A percentile compares a stretch with the other conserved stretches of the same genome.
Conservation (phyloP, 176 grass and related monocot genomes). For the Typha latifolia region DNA sequence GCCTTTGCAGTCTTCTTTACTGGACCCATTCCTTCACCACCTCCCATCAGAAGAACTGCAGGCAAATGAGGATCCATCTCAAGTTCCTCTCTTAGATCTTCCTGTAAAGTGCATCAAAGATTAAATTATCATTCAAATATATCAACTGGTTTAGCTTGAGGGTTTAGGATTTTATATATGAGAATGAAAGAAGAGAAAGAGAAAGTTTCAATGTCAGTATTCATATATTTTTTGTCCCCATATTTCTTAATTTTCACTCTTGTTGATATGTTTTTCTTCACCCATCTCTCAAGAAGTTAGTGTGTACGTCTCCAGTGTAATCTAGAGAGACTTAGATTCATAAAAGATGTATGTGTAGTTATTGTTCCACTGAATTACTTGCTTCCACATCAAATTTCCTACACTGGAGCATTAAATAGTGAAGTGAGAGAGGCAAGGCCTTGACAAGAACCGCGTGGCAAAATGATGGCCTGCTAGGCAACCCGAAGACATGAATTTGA, state of each 20-base stretch:
- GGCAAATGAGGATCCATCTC: conserved; percentile 50
- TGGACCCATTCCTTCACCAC: conserved; percentile 78
- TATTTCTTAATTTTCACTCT: too few species aligned
- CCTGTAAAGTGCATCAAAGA: conserved; percentile 27
- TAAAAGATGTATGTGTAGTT: too few species aligned
- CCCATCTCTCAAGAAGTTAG: too few species aligned
- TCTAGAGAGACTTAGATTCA: not conserved
- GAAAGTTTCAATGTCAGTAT: too few species aligned
- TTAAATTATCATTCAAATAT: not conserved
- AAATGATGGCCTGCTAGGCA: conserved; percentile 83
- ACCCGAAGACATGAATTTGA: conserved; percentile 61
- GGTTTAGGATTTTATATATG: too few species aligned
- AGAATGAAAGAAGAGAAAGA: too few species aligned
- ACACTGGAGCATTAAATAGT: not conserved
- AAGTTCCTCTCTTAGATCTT: conserved; percentile 51
- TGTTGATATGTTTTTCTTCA: too few species aligned
- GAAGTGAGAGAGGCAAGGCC: conserved; percentile 8
- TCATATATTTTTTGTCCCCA: too few species aligned
- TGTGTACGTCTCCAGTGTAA: too few species aligned
- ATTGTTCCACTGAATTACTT: too few species aligned
- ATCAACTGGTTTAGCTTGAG: too few species aligned
- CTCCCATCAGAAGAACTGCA: conserved; percentile 73
- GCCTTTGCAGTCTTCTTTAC: conserved; percentile 59
- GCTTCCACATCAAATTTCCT: too few species aligned
- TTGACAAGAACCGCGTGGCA: conserved; percentile 60